Evolutionary conservation across 768 basidiomycete genomes (phyloP).

Genomic region (Gloeopeniophorella convolvens): DNA sequence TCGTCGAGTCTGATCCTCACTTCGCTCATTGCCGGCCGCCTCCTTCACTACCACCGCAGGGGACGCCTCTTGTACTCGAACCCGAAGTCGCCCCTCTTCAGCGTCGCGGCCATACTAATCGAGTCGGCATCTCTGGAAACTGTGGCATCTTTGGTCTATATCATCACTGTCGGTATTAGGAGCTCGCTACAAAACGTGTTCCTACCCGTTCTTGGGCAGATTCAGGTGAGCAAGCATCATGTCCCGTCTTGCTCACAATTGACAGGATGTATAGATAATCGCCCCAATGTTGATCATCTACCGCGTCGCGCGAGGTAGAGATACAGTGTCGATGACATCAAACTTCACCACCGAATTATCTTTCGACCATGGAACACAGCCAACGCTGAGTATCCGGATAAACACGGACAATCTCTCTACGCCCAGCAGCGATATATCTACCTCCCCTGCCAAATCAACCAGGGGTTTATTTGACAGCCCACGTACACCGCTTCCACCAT

Average conservation of each 20-base stretch:
- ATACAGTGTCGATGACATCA: not conserved
- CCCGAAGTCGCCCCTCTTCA: slow-evolving; percentile 2
- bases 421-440: not conserved
- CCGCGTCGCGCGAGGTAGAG: slow-evolving; percentile 14
- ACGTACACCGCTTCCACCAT: not conserved
- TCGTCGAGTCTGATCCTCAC: slow-evolving; percentile 15
- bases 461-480: slow-evolving; percentile 1
- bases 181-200: slow-evolving; percentile 17
- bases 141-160: slow-evolving; percentile 11
- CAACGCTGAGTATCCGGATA: not conserved
- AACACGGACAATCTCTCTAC: not conserved
- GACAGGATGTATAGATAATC: slow-evolving; percentile 4
- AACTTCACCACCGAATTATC: not conserved
- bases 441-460: not conserved
- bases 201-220: slow-evolving; percentile 18
- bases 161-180: slow-evolving; percentile 15
- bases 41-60: not conserved
- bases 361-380: not conserved
- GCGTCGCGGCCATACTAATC: slow-evolving; percentile 4
- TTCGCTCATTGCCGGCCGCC: slow-evolving; percentile 12
- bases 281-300: slow-evolving; percentile 19
- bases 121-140: slow-evolving; percentile 19
- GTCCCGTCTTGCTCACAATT: too few relatives aligned
- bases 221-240: slow-evolving; percentile 20
- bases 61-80: not conserved